These are phyloP conservation scores for Flaveria bidentis DNA, from an alignment of 129 eudicot genomes.

Conservation along the genomic window DNA sequence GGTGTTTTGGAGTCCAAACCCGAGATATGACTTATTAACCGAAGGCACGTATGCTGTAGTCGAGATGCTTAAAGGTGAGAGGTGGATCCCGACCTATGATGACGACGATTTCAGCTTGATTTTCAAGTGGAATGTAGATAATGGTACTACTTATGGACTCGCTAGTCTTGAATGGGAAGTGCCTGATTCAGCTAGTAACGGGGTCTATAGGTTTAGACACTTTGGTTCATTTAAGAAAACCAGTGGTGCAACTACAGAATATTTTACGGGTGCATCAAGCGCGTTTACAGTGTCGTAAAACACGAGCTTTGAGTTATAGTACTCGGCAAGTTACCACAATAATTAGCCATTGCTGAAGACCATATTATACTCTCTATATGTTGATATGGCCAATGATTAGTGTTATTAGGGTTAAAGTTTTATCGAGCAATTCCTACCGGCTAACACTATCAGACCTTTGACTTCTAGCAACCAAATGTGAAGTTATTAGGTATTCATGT, in stretches of 20 bases:
- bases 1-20: slow-evolving; percentile 62
- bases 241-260: slow-evolving; percentile 27
- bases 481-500: too few species aligned
- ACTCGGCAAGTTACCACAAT: slow-evolving; percentile 3
- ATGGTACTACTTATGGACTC: slow-evolving; percentile 33
- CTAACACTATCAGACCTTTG: too few species aligned
- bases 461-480: too few species aligned
- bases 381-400: too few species aligned
- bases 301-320: neutral
- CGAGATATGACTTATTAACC: slow-evolving; percentile 59
- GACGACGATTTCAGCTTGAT: slow-evolving; percentile 58
- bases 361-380: slow-evolving; percentile 18
- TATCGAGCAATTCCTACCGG: too few species aligned
- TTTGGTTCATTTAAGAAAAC: slow-evolving; percentile 57
- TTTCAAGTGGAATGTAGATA: slow-evolving; percentile 49
- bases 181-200: slow-evolving; percentile 44
- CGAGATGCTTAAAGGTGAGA: slow-evolving; percentile 54
- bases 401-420: too few species aligned
- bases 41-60: slow-evolving; percentile 70
- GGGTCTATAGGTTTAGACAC: slow-evolving; percentile 67
- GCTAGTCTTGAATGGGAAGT: slow-evolving; percentile 71
- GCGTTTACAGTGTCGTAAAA: slow-evolving; percentile 50
- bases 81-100: slow-evolving; percentile 54
- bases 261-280: slow-evolving; percentile 63
- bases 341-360: slow-evolving; percentile 10